Evolutionary conservation across 257 asterid species (phyloP).

Genomic region (Prunella vulgaris): DNA sequence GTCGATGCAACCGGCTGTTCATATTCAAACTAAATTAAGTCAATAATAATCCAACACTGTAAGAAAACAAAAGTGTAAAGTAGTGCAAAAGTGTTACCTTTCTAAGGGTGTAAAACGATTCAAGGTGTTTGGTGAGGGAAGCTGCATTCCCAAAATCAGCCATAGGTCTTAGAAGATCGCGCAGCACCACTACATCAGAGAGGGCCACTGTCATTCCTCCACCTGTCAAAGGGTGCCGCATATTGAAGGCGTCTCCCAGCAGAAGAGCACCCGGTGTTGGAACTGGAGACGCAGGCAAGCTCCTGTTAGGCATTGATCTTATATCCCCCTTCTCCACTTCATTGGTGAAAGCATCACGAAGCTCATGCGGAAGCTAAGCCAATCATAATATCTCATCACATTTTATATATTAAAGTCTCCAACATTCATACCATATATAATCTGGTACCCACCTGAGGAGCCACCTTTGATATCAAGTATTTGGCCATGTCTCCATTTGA

Average conservation of each 20-base stretch:
- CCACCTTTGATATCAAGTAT: constrained; percentile 36
- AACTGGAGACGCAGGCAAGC: constrained; percentile 50
- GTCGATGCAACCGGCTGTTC: constrained; percentile 58
- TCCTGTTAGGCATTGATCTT: constrained; percentile 47
- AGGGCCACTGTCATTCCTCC: constrained; percentile 63
- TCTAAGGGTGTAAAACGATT: constrained; percentile 40
- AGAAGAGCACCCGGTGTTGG: constrained; percentile 53
- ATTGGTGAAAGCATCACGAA: constrained; percentile 31
- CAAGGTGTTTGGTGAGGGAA: constrained; percentile 35
- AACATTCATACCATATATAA: too few species aligned
- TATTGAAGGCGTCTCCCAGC: constrained; percentile 55
- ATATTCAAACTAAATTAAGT: too few species aligned
- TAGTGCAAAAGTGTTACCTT: too few species aligned
- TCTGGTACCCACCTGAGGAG: constrained; percentile 35
- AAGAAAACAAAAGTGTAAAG: too few species aligned
- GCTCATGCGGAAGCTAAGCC: constrained; percentile 42
- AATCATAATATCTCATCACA: neutral
- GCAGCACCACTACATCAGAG: constrained; percentile 45
- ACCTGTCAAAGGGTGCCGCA: constrained; percentile 52
- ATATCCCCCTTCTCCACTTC: constrained; percentile 46
- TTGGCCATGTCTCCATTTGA: constrained; percentile 47
- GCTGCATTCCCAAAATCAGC: constrained; percentile 33
- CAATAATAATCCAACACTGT: too few species aligned
- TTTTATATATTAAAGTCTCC: too few species aligned
- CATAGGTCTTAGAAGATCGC: constrained; percentile 38